Percentiles rank a stretch among this genome's conserved stretches.
Conservation (phyloP, 352 stramenopile species). For the Globisporangium perplexum region DNA sequence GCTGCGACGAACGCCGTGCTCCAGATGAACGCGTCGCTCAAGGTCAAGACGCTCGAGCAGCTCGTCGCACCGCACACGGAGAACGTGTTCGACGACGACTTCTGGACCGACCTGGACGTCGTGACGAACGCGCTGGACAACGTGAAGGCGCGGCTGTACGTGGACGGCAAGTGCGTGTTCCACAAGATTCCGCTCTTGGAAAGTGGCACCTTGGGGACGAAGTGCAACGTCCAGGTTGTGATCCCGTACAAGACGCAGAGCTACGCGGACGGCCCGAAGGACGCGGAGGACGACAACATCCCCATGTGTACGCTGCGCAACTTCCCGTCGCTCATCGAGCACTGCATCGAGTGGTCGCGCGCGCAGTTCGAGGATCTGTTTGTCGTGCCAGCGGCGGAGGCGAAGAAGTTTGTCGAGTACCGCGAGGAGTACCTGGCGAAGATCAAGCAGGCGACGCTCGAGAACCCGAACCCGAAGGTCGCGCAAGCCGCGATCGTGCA, state of each 20-base stretch:
- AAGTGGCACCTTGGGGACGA: slow-evolving; percentile 97
- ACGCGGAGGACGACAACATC: slow-evolving; percentile 98
- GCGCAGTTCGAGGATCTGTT: slow-evolving; percentile 85
- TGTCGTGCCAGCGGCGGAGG: slow-evolving; percentile 71
- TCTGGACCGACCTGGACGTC: slow-evolving; percentile 86
- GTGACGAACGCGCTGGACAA: slow-evolving; percentile 99
- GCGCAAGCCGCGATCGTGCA: slow-evolving; percentile 60
- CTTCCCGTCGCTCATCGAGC: slow-evolving; percentile 94
- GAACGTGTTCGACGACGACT: slow-evolving; percentile 76
- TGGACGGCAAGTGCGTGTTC: slow-evolving; percentile 98
- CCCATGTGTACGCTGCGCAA: slow-evolving; percentile 99
- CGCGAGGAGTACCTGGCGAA: slow-evolving; percentile 70
- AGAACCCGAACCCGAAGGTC: slow-evolving; percentile 71
- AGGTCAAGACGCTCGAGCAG: slow-evolving; percentile 80
- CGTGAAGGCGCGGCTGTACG: slow-evolving; percentile 95
- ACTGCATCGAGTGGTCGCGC: slow-evolving; percentile 99
- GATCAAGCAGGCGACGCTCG: slow-evolving; percentile 58
- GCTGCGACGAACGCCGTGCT: slow-evolving; percentile 69
- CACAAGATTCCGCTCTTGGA: slow-evolving; percentile 96
- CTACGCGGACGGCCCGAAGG: slow-evolving; percentile 94
- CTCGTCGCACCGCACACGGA: slow-evolving; percentile 76
- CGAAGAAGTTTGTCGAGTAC: slow-evolving; percentile 83
- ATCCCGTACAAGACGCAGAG: slow-evolving; percentile 88
- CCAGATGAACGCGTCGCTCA: slow-evolving; percentile 68
- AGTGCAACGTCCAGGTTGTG: slow-evolving; percentile 95